Evolutionary conservation across 2,329 filamentous ascomycete genomes (phyloP), one percentile per base, ranked within the genome.

Genomic region (Penicillium sp.): DNA sequence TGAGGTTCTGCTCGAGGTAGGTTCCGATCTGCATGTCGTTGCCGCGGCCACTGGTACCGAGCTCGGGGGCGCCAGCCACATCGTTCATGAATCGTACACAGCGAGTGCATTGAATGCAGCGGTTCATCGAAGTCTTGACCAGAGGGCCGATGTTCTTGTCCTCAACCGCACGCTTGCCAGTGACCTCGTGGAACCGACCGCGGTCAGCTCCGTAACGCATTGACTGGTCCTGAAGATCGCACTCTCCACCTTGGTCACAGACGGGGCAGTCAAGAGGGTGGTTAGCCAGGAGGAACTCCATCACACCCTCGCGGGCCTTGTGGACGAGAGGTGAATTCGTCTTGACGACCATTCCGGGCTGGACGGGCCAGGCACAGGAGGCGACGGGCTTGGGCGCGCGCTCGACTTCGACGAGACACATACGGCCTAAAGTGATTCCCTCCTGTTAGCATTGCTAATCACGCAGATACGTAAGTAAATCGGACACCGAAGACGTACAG

Each of bases 101-200:
- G 75, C 95, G 89, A 67, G 95, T 99, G 85, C 95, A 99, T 84
- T 99, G 95, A 75, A 99, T 99, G 81, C 95, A 99, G 78, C 95
- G 88, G 86, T 99, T 99, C 95, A 99, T 99, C 54, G 95, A 99
- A 3, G 95, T 99, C 88, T 99, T 99, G 82, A 99, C 91, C 70
- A 99, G 81, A 58, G 95, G 95, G 38, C 95, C 95, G 74, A 99
- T 97, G 80, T 99, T 98, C 87, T 99, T 99, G 81, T 99, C 95
- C 83, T 99, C 95, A 42, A 97, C 93, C 28, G 93, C 95, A 84
- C 95, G 91, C 87, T 99, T 99, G 81, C 95, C 95, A 59, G 87
- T 89, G 75, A 96, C 82, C 81, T 99, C 95, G 82, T 99, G 95
- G 83, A 99, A 99, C 73, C 95, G 91, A 65, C 95, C 95, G 77